Percentiles rank a stretch among this genome's conserved stretches.
Conservation (phyloP, 345 rosid genomes). For the Populus tremula region DNA sequence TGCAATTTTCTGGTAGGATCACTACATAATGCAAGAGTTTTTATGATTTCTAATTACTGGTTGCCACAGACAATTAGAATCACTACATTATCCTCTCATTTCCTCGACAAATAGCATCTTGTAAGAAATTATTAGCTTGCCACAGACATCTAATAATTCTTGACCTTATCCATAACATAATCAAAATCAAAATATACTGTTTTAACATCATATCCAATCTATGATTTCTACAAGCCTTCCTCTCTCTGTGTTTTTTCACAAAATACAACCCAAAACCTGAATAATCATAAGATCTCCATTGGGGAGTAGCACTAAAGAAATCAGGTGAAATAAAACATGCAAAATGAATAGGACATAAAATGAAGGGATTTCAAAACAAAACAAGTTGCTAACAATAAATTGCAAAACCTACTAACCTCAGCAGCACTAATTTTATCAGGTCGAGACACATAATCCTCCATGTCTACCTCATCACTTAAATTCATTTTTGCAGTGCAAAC, state of each 20-base stretch:
- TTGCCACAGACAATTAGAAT: too few species aligned
- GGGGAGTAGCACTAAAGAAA: background rate
- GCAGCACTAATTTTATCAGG: slow-evolving; percentile 99
- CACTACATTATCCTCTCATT: background rate
- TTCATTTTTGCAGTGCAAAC: slow-evolving; percentile 99
- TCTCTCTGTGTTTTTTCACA: background rate
- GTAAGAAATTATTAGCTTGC: background rate
- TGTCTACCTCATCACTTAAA: slow-evolving; percentile 91
- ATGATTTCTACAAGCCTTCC: background rate
- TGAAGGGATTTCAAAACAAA: background rate
- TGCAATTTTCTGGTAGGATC: background rate
- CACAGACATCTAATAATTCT: background rate
- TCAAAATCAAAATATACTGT: background rate
- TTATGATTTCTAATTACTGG: background rate
- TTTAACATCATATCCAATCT: background rate
- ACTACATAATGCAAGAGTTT: background rate
- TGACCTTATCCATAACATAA: background rate
- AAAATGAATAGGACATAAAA: background rate
- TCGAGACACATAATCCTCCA: slow-evolving; percentile 97
- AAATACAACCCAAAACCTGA: background rate
- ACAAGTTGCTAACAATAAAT: background rate
- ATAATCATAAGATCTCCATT: background rate
- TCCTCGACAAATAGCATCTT: background rate
- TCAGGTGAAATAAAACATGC: background rate
- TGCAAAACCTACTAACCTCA: slow-evolving; percentile 60